Evolutionary conservation across 345 rosid genomes (phyloP), one percentile per base, ranked within the genome.

Genomic region (Draba incana): DNA sequence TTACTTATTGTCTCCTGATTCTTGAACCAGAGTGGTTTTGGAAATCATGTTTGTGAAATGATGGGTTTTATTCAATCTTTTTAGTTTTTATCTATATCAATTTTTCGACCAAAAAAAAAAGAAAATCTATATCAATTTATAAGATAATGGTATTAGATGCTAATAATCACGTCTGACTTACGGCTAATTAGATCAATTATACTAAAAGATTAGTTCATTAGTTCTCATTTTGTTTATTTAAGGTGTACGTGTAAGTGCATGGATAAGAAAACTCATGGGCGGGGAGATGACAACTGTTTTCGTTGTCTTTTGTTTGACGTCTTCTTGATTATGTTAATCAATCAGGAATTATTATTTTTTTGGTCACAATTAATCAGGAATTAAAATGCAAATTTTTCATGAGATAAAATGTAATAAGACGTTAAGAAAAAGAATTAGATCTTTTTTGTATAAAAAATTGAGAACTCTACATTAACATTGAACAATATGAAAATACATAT

Each of bases 1-100:
- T 8, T 16, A 37, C 24, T 35, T 24, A 23, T 33, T 53, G 69
- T 60, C 67, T 44, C 56, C 77, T 51, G 20, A 73, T 66, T 51
- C 72, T 73, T 66, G 49, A 73, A 41, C 68, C 77, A 52, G 56
- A 73, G 72, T 73, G 77, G 67, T 66, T 66, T 27, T 73, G 6
- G 2, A 43, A 28, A 66, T 66, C 3, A 66, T 66, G 52, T 43
- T 31, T 54, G 41, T 2, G 62, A 66, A 50, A 58, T 73, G 67
- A 73, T 73, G 67, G 33, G 8, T 37, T 57, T 3, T 20, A 57
- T 24, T 24, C 35, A 44, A 33, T n/a, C 20, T 20, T 24, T 24
- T 9, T 7, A 20, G 20, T 20, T 20, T 20, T 20, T 20, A 20
- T 20, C 20, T 20, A 20, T 20, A 20, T 20, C 20, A 20, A 20